phyloP scores from a whole-genome alignment of 179 eudicot genomes.

The Corrigiola litoralis region DNA sequence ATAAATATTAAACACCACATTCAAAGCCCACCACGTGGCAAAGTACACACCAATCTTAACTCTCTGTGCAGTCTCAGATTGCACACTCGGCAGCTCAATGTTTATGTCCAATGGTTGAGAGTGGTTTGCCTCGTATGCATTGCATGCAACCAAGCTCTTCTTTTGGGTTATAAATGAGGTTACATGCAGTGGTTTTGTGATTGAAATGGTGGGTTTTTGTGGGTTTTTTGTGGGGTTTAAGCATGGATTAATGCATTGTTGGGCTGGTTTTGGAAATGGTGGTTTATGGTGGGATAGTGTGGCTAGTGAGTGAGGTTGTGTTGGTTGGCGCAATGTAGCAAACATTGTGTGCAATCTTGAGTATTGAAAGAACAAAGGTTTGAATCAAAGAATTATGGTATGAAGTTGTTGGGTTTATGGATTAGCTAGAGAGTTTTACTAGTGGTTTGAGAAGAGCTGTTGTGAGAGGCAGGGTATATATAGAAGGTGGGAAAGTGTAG shows the following conservation, averaged over 20 bases:
- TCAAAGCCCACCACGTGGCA: slow-evolving; percentile 47
- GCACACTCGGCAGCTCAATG: slow-evolving; percentile 28
- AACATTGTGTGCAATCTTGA: slow-evolving; percentile 31
- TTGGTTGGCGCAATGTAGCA: slow-evolving; percentile 34
- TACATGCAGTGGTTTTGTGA: slow-evolving; percentile 32
- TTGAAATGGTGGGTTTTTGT: slow-evolving; percentile 20
- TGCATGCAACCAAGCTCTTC: slow-evolving; percentile 16
- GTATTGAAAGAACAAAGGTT: neutral
- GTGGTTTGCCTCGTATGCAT: slow-evolving; percentile 37
- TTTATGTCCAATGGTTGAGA: slow-evolving; percentile 29
- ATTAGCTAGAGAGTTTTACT: slow-evolving; percentile 1
- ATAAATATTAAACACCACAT: slow-evolving; percentile 43
- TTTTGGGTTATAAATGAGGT: slow-evolving; percentile 14
- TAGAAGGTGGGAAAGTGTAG: slow-evolving; percentile 11
- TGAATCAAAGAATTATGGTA: slow-evolving; percentile 5
- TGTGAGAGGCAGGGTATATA: slow-evolving; percentile 22
- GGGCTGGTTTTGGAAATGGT: slow-evolving; percentile 15
- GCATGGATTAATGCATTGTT: slow-evolving; percentile 7
- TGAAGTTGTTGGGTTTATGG: slow-evolving; percentile 11
- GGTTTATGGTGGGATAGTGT: slow-evolving; percentile 25
- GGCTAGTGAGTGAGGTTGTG: slow-evolving; percentile 21
- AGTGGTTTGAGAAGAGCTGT: slow-evolving; percentile 4
- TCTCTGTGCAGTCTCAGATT: slow-evolving; percentile 28
- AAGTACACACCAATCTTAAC: slow-evolving; percentile 39
- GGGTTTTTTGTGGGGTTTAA: slow-evolving; percentile 3